Percentiles rank a stretch among this genome's conserved stretches.
Conservation (phyloP, 2,329 filamentous ascomycete genomes). For the Paecilomyces fulvus region DNA sequence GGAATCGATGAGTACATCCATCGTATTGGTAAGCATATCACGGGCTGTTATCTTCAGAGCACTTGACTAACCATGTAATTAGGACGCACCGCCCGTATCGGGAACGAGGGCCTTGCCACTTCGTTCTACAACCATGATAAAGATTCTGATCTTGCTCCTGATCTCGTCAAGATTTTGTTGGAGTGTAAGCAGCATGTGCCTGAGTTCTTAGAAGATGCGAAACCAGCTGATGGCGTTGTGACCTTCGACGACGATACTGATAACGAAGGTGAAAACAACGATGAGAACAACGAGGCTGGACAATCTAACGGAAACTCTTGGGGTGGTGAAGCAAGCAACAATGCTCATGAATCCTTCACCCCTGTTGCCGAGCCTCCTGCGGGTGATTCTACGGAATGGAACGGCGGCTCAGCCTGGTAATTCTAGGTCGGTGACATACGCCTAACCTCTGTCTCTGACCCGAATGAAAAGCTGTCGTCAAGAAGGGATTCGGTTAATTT, state of each 20-base stretch:
- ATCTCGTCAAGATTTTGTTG: slow-evolving; percentile 70
- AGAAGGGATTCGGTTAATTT: no score
- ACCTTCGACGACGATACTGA: slow-evolving; percentile 49
- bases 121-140: slow-evolving; percentile 75
- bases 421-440: not conserved
- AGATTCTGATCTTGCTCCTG: slow-evolving; percentile 63
- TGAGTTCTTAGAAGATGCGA: slow-evolving; percentile 64
- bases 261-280: slow-evolving; percentile 26
- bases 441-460: no score
- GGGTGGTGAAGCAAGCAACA: slow-evolving; percentile 9
- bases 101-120: slow-evolving; percentile 73
- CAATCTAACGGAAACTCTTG: not conserved
- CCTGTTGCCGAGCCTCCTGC: slow-evolving; percentile 4
- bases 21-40: slow-evolving; percentile 63
- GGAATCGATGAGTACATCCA: slow-evolving; percentile 92
- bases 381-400: not conserved
- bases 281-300: slow-evolving; percentile 8
- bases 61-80: not conserved
- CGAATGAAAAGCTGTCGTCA: no score
- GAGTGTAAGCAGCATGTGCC: slow-evolving; percentile 74
- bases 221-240: slow-evolving; percentile 31
- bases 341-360: slow-evolving; percentile 9
- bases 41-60: not conserved
- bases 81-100: slow-evolving; percentile 91
- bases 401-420: not conserved